phyloP scores from a whole-genome alignment of 192 early-diverging fungal species.

The Chytriomyces hyalinus region DNA sequence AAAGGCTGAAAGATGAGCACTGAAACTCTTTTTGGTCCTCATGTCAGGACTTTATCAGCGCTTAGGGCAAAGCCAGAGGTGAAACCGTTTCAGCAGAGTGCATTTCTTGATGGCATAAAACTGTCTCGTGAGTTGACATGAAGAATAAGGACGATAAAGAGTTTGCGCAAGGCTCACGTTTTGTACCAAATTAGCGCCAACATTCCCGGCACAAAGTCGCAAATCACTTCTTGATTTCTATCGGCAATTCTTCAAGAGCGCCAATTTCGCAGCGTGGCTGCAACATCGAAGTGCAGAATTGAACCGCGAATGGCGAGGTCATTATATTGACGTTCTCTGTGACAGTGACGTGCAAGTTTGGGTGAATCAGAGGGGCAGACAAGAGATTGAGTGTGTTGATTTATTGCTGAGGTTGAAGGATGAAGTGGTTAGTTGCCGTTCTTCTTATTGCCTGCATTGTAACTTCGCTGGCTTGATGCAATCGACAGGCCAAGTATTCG shows the following conservation, averaged over 20 bases:
- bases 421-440: slow-evolving; percentile 60
- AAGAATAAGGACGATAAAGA: neutral
- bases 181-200: slow-evolving; percentile 33
- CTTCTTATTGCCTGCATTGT: slow-evolving; percentile 13
- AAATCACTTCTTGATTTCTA: slow-evolving; percentile 81
- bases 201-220: slow-evolving; percentile 57
- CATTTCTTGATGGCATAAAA: slow-evolving; percentile 72
- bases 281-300: slow-evolving; percentile 78
- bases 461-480: neutral
- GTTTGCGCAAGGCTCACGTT: too few relatives aligned
- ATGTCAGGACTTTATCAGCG: slow-evolving; percentile 47
- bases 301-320: slow-evolving; percentile 76
- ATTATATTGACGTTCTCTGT: slow-evolving; percentile 77
- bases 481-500: slow-evolving; percentile 8
- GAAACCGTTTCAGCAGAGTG: slow-evolving; percentile 77
- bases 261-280: slow-evolving; percentile 97
- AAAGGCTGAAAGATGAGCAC: slow-evolving; percentile 5
- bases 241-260: slow-evolving; percentile 84
- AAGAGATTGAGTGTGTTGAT: slow-evolving; percentile 74
- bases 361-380: slow-evolving; percentile 44
- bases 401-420: slow-evolving; percentile 67
- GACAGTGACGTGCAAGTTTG: slow-evolving; percentile 60
- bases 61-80: slow-evolving; percentile 65
- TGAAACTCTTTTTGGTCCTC: neutral
- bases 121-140: slow-evolving; percentile 42